Evolutionary conservation across 768 basidiomycete genomes (phyloP).

Genomic region (Tylopilus balloui): DNA sequence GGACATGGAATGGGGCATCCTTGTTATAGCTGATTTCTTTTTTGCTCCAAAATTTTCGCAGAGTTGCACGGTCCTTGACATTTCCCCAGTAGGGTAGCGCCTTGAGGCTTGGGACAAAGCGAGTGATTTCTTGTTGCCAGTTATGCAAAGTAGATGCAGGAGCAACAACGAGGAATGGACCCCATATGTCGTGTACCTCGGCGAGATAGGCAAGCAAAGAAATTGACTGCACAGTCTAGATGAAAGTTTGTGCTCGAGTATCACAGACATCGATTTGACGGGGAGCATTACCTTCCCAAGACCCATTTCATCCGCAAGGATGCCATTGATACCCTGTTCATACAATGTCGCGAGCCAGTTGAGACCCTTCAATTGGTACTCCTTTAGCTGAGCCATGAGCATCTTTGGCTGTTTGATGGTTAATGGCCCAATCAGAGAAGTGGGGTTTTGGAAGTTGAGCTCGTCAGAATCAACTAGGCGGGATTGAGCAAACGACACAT

Average conservation of each 20-base stretch:
- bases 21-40: constrained; percentile 94
- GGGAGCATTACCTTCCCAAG: constrained; percentile 63
- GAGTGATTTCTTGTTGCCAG: constrained; percentile 97
- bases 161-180: constrained; percentile 96
- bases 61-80: constrained; percentile 88
- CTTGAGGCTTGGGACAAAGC: constrained; percentile 91
- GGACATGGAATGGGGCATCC: constrained; percentile 93
- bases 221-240: constrained; percentile 94
- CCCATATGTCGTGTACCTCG: constrained; percentile 98
- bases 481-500: constrained; percentile 1
- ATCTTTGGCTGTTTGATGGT: constrained; percentile 91
- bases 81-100: constrained; percentile 98
- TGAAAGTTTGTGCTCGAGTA: background rate
- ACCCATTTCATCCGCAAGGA: constrained; percentile 99
- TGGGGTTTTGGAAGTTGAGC: constrained; percentile 98
- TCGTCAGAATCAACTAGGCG: constrained; percentile 86
- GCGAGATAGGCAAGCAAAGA: constrained; percentile 93
- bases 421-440: constrained; percentile 76
- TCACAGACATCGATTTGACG: constrained; percentile 7
- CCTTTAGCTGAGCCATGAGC: constrained; percentile 95
- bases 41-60: constrained; percentile 97
- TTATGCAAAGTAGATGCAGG: constrained; percentile 97
- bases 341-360: constrained; percentile 98
- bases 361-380: constrained; percentile 96
- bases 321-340: constrained; percentile 99